A percentile compares a stretch with the other conserved stretches of the same genome.
Conservation (phyloP, 2,329 filamentous ascomycete genomes). For the Ceratocystis eucalypticola region DNA sequence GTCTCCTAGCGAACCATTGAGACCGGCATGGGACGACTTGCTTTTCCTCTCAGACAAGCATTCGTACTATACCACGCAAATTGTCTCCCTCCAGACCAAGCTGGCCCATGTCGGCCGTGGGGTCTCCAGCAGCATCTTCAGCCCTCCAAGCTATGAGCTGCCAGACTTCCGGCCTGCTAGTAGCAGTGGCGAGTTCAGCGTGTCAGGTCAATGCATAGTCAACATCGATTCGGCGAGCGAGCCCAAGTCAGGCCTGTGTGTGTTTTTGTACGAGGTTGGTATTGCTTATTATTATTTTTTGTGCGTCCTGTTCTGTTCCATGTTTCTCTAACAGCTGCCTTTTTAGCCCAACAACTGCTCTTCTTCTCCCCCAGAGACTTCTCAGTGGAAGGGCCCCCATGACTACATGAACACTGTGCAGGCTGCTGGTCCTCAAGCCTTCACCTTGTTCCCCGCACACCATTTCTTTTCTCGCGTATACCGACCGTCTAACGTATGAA, state of each 20-base stretch:
- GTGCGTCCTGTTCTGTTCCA: neutral
- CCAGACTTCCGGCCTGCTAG: constrained; percentile 29
- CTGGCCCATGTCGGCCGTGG: constrained; percentile 22
- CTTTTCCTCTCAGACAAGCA: constrained; percentile 30
- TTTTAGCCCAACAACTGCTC: constrained; percentile 34
- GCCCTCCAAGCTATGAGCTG: constrained; percentile 27
- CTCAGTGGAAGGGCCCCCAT: constrained; percentile 29
- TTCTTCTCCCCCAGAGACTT: constrained; percentile 24
- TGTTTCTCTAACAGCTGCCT: neutral
- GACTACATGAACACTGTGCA: constrained; percentile 28
- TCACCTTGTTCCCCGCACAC: constrained; percentile 40
- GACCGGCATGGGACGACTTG: constrained; percentile 39
- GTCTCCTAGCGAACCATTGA: constrained; percentile 29
- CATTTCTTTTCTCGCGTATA: constrained; percentile 45
- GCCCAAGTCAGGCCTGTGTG: constrained; percentile 30
- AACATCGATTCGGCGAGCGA: constrained; percentile 19
- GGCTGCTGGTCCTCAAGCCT: constrained; percentile 33
- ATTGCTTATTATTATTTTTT: neutral
- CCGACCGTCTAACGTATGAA: constrained; percentile 38
- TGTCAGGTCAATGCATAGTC: constrained; percentile 34
- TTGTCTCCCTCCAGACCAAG: constrained; percentile 35
- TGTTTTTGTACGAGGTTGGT: constrained; percentile 42
- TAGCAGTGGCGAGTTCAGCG: constrained; percentile 28
- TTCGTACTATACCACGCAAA: constrained; percentile 28
- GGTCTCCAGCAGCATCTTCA: neutral